phyloP scores from a whole-genome alignment of 306 rosid genomes.

The Cyclanthera cordifolia region DNA sequence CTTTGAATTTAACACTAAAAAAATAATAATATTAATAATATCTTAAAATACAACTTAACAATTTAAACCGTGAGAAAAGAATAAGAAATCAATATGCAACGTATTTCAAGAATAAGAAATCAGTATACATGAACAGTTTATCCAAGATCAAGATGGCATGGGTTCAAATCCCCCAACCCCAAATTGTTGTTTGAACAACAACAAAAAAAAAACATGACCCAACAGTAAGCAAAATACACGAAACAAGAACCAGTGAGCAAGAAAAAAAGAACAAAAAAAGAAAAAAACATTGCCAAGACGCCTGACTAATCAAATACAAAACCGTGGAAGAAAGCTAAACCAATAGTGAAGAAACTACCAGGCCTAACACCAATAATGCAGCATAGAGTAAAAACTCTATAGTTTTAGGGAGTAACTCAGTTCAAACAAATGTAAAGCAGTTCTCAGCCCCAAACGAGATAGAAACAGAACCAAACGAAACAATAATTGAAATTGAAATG shows the following conservation, averaged over 20 bases:
- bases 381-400: not conserved
- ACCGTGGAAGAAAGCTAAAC: not conserved
- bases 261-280: no score
- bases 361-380: not conserved
- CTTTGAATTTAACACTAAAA: not conserved
- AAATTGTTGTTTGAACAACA: no score
- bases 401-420: no score
- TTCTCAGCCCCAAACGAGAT: not conserved
- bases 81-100: not conserved
- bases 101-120: not conserved
- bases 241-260: no score
- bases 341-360: not conserved
- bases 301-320: not conserved
- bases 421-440: not conserved
- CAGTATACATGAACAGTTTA: no score
- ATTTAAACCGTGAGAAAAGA: not conserved
- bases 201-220: not conserved
- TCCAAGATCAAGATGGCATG: no score
- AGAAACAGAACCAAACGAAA: not conserved
- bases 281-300: not conserved
- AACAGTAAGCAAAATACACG: not conserved
- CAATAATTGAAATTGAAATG: not conserved
- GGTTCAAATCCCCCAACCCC: no score
- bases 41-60: not conserved
- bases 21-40: no score